Conservation (phyloP, 257 asterid species). For the Scutellaria galericulata region DNA sequence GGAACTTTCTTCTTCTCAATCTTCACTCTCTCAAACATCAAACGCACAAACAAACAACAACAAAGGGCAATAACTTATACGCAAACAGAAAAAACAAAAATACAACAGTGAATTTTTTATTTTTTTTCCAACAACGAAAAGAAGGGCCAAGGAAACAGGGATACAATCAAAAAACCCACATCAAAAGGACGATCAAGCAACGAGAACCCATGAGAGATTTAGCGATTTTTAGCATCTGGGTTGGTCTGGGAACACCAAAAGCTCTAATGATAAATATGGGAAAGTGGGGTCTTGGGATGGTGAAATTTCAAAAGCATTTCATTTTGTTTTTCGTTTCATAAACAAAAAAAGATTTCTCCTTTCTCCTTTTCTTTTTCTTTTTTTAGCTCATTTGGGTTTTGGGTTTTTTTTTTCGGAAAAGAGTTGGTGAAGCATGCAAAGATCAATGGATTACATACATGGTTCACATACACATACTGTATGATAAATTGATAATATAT, state of each 20-base stretch:
- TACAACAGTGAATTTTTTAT: constrained; percentile 35
- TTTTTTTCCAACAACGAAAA: constrained; percentile 30
- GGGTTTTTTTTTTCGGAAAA: constrained; percentile 44
- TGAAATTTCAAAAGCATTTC: constrained; percentile 48
- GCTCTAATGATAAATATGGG: constrained; percentile 41
- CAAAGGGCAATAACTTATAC: constrained; percentile 10
- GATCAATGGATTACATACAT: constrained; percentile 49
- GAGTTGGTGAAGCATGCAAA: constrained; percentile 91
- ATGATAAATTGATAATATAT: background rate
- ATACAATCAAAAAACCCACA: constrained; percentile 48
- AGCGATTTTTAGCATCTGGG: constrained; percentile 54
- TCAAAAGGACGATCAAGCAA: constrained; percentile 40
- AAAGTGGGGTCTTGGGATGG: constrained; percentile 41
- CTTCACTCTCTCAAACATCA: constrained; percentile 45
- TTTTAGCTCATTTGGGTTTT: constrained; percentile 53
- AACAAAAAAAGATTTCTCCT: constrained; percentile 24
- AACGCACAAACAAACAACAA: constrained; percentile 28
- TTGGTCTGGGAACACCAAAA: constrained; percentile 46
- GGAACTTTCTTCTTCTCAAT: constrained; percentile 28
- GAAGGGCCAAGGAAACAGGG: constrained; percentile 5
- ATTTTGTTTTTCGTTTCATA: constrained; percentile 36
- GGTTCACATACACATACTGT: constrained; percentile 33
- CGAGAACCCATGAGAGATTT: constrained; percentile 41
- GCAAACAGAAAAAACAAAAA: constrained; percentile 17
- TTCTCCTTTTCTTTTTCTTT: constrained; percentile 23